Evolutionary conservation across 1,284 basidiomycete species (phyloP).

Genomic region (Ustilago crameri): DNA sequence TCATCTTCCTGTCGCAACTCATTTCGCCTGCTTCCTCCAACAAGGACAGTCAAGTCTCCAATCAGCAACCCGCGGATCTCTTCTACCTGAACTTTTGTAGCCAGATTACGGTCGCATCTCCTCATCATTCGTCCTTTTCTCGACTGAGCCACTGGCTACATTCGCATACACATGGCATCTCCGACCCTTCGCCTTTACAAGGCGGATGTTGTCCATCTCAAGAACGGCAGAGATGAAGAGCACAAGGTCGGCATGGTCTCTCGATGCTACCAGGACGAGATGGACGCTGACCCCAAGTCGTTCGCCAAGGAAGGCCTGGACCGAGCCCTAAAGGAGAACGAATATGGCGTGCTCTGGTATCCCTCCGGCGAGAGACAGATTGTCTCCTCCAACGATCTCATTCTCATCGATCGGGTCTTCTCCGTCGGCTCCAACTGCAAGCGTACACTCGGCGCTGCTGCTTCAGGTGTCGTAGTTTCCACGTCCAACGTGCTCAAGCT

Average conservation of each 20-base stretch:
- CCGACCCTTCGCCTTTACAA: constrained; percentile 22
- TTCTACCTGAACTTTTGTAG: no score
- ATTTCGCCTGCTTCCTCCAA: no score
- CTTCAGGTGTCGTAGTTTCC: constrained; percentile 80
- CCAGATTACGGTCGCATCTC: no score
- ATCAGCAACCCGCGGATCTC: no score
- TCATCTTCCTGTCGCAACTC: no score
- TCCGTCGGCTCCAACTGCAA: constrained; percentile 85
- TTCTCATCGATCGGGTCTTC: constrained; percentile 82
- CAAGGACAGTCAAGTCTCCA: no score
- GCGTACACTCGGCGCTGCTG: constrained; percentile 77
- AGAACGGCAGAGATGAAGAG: constrained; percentile 23
- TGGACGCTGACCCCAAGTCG: constrained; percentile 19
- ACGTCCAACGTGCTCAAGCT: constrained; percentile 76
- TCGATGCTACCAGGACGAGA: constrained; percentile 46
- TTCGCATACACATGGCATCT: constrained; percentile 4
- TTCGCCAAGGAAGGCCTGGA: constrained; percentile 70
- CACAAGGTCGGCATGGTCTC: constrained; percentile 48
- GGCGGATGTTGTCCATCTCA: constrained; percentile 35
- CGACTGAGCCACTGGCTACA: background rate
- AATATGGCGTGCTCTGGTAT: constrained; percentile 83
- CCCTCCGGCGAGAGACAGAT: constrained; percentile 69
- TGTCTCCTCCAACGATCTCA: constrained; percentile 76
- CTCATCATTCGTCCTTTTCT: background rate
- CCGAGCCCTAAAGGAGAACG: constrained; percentile 78